Conservation (phyloP, 805 yeast genomes). For the Wickerhamiella dianesei region DNA sequence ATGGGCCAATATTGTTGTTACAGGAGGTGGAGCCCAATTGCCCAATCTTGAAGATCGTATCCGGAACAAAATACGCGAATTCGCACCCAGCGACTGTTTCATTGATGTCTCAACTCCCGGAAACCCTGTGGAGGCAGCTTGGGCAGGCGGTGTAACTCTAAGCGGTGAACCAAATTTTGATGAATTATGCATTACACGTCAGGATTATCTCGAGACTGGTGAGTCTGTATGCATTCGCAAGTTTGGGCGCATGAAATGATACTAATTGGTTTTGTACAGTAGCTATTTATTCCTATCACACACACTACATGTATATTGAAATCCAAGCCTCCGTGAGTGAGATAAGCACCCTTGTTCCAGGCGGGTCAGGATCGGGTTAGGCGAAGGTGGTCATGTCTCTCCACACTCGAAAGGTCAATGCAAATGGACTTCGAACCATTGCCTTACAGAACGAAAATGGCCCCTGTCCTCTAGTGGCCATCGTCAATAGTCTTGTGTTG, state of each 20-base stretch:
- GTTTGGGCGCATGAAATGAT: conserved; percentile 28
- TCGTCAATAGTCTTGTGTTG: conserved; percentile 55
- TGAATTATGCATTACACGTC: conserved; percentile 50
- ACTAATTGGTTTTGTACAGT: no score
- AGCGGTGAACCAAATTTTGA: conserved; percentile 29
- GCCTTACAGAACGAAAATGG: conserved; percentile 72
- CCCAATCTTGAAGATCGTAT: conserved; percentile 56
- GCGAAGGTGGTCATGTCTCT: background rate
- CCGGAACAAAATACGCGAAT: conserved; percentile 22
- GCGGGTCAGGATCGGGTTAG: no score
- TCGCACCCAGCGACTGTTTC: conserved; percentile 24
- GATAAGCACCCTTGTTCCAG: no score
- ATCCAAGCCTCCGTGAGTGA: no score
- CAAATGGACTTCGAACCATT: conserved; percentile 25
- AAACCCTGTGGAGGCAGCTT: conserved; percentile 36
- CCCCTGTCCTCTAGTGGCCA: conserved; percentile 75
- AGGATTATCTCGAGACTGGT: conserved; percentile 83
- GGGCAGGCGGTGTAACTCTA: conserved; percentile 43
- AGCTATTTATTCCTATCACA: background rate
- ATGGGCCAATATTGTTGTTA: conserved; percentile 61
- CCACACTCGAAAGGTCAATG: background rate
- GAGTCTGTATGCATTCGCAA: conserved; percentile 40
- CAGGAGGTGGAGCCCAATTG: conserved; percentile 71
- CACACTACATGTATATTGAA: no score
- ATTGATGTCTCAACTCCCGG: conserved; percentile 23